phyloP scores from a whole-genome alignment of 768 basidiomycete species.

The Pisolithus tinctorius region DNA sequence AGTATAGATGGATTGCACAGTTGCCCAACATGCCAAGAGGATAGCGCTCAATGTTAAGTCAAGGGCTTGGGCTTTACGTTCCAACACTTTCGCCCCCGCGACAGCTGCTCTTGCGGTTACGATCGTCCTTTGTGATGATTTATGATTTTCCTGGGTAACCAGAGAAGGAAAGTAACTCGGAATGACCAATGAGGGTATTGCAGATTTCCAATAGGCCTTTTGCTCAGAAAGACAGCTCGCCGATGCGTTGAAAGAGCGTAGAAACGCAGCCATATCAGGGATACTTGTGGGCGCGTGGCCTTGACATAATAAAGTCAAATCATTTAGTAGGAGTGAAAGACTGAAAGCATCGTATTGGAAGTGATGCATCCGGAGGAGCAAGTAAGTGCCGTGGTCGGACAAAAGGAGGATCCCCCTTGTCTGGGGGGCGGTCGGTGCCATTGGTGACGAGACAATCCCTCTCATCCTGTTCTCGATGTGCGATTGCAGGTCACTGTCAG shows the following conservation, averaged over 20 bases:
- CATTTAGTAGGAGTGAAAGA: slow-evolving; percentile 33
- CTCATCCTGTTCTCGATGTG: slow-evolving; percentile 17
- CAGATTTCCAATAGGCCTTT: slow-evolving; percentile 31
- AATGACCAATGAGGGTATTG: slow-evolving; percentile 23
- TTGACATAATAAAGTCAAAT: slow-evolving; percentile 32
- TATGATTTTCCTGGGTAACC: neutral
- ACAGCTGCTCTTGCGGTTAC: slow-evolving; percentile 34
- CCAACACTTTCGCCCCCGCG: slow-evolving; percentile 36
- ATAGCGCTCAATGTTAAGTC: slow-evolving; percentile 34
- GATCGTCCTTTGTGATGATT: slow-evolving; percentile 6
- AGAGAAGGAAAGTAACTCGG: slow-evolving; percentile 23
- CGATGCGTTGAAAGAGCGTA: slow-evolving; percentile 17
- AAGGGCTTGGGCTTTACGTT: slow-evolving; percentile 35
- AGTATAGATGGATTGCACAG: slow-evolving; percentile 28
- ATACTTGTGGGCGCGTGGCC: slow-evolving; percentile 17
- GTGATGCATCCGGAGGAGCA: slow-evolving; percentile 36
- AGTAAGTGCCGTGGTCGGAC: slow-evolving; percentile 8
- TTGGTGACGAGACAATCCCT: slow-evolving; percentile 15
- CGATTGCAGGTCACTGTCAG: slow-evolving; percentile 2
- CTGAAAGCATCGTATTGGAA: slow-evolving; percentile 49
- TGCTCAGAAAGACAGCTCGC: slow-evolving; percentile 15
- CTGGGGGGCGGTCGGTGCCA: slow-evolving; percentile 14
- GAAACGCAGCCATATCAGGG: slow-evolving; percentile 24
- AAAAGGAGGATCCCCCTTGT: slow-evolving; percentile 16
- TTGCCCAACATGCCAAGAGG: slow-evolving; percentile 39